Percentiles rank a stretch among this genome's conserved stretches.
Evolutionary conservation across 257 asterid genomes (phyloP).

Genomic region (Buddleja alternifolia): DNA sequence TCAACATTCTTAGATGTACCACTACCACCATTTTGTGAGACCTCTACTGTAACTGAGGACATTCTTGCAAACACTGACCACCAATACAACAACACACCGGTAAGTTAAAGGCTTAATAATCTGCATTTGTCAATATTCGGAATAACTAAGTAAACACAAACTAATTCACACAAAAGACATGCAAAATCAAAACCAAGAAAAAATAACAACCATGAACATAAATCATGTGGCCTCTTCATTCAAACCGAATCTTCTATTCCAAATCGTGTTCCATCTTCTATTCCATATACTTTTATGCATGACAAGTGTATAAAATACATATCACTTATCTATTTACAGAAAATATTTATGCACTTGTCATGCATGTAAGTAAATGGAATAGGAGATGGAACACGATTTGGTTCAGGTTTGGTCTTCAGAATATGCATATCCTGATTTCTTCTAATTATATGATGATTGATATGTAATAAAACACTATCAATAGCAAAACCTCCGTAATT

Average conservation of each 20-base stretch:
- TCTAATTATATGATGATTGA: no score
- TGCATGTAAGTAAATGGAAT: no score
- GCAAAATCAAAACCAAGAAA: not conserved
- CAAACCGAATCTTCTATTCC: no score
- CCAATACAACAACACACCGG: not conserved
- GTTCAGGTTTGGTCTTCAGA: no score
- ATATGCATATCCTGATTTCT: no score
- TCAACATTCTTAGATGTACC: constrained; percentile 37
- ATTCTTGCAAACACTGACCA: constrained; percentile 36
- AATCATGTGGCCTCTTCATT: not conserved
- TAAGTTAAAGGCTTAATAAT: constrained; percentile 8
- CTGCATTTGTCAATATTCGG: constrained; percentile 30
- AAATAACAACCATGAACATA: not conserved
- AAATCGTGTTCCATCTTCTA: no score
- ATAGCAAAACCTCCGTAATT: not conserved
- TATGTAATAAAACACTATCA: no score
- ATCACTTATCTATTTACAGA: no score
- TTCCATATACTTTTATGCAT: no score
- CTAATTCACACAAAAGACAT: not conserved
- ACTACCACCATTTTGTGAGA: constrained; percentile 45
- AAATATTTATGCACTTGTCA: no score
- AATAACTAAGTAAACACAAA: not conserved
- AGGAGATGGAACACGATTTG: no score
- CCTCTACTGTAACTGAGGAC: constrained; percentile 42
- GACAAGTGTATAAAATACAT: no score